A percentile compares a stretch with the other conserved stretches of the same genome.
Conservation (phyloP, 192 early-diverging fungal genomes). For the Linnemannia hyalina region DNA sequence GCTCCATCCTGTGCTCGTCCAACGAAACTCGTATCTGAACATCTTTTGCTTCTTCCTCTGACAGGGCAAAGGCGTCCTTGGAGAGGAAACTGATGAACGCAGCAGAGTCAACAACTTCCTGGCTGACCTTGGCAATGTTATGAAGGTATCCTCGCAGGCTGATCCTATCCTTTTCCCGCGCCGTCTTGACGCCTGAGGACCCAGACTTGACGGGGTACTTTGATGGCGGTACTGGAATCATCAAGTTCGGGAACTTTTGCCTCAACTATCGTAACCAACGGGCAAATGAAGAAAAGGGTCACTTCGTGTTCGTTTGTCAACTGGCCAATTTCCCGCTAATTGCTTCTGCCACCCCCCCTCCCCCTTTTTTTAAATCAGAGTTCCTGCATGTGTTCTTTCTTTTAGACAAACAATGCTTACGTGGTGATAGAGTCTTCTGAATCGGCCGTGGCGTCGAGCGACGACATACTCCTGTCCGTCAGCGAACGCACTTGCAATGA, state of each 20-base stretch:
- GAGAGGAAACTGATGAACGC: slow-evolving; percentile 52
- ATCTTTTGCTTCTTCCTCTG: slow-evolving; percentile 47
- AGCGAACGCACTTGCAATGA: slow-evolving; percentile 52
- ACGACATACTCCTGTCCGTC: slow-evolving; percentile 44
- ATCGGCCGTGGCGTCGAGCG: slow-evolving; percentile 61
- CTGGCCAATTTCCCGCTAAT: not conserved
- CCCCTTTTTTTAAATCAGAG: not conserved
- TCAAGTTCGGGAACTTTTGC: slow-evolving; percentile 50
- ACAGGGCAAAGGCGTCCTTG: slow-evolving; percentile 41
- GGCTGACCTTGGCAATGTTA: slow-evolving; percentile 31
- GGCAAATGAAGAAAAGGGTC: not conserved
- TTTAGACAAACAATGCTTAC: slow-evolving; percentile 17
- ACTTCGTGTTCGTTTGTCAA: not conserved
- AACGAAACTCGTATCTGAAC: slow-evolving; percentile 39
- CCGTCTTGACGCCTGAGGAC: slow-evolving; percentile 18
- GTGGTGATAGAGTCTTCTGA: slow-evolving; percentile 55
- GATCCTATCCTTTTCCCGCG: slow-evolving; percentile 65
- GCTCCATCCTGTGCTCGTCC: slow-evolving; percentile 52
- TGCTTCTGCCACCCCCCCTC: no score
- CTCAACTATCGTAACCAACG: slow-evolving; percentile 33
- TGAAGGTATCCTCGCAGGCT: slow-evolving; percentile 55
- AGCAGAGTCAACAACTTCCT: slow-evolving; percentile 26
- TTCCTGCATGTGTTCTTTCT: not conserved
- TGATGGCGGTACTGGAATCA: slow-evolving; percentile 56
- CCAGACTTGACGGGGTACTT: slow-evolving; percentile 47